phyloP scores from a whole-genome alignment of 306 rosid genomes.

The Gillenia trifoliata region DNA sequence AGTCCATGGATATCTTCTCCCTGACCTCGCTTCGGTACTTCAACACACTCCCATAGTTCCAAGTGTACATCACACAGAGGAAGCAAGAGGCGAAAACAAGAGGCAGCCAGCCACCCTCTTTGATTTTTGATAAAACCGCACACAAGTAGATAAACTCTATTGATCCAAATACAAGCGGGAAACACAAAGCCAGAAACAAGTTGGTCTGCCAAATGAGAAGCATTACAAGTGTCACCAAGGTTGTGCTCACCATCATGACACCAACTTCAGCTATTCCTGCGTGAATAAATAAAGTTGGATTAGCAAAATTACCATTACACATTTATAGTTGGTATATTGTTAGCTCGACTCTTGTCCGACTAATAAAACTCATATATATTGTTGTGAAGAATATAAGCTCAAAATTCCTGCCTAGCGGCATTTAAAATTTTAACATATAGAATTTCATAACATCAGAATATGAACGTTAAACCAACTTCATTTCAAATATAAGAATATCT shows the following conservation, averaged over 20 bases:
- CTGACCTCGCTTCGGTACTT: slow-evolving; percentile 80
- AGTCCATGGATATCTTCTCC: slow-evolving; percentile 76
- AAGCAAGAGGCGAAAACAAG: slow-evolving; percentile 76
- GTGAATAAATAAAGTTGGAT: slow-evolving; percentile 19
- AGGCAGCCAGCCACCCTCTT: slow-evolving; percentile 95
- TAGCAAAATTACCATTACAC: slow-evolving; percentile 11
- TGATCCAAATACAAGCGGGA: slow-evolving; percentile 71
- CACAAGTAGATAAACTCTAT: slow-evolving; percentile 77
- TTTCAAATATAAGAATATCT: not conserved
- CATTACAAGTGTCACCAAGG: slow-evolving; percentile 88
- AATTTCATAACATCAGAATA: not conserved
- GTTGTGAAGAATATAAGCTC: not conserved
- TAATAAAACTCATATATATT: not conserved
- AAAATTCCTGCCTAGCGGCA: not conserved
- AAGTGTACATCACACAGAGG: slow-evolving; percentile 88
- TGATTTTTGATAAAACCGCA: slow-evolving; percentile 67
- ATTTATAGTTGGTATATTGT: not conserved
- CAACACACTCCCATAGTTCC: slow-evolving; percentile 98
- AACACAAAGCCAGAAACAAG: slow-evolving; percentile 64
- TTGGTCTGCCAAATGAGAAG: slow-evolving; percentile 94
- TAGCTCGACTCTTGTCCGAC: not conserved
- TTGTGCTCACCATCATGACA: slow-evolving; percentile 91
- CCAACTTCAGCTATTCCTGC: slow-evolving; percentile 99
- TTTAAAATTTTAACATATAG: not conserved
- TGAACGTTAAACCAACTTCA: not conserved